Base-by-base conservation (phyloP, 2,329 filamentous ascomycete species). In the Calcarisporium arbuscula region DNA sequence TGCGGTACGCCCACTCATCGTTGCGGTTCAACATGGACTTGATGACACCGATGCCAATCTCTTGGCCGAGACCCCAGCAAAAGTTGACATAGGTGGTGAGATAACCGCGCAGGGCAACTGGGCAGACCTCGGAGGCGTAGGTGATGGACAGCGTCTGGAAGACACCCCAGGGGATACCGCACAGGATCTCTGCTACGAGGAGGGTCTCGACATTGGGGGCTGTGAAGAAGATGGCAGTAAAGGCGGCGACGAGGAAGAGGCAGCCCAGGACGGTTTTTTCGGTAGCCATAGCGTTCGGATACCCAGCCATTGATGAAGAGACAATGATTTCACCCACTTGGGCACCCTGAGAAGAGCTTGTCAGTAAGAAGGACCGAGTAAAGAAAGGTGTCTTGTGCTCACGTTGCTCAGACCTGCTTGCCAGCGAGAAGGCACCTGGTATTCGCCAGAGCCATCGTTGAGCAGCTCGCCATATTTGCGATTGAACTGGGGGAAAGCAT, bases 11-110 rank as follows among this genome's bases (percentile, higher is more conserved):
- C 77, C 77, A 82, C 54, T 85, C 67, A 46, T 85, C 80, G 5
- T 72, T 54, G 28, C 80, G 72, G 50, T 69, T 60, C 23, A 84
- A 61, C 68, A 85, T 81, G 42, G 72, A 67, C 53, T 77, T 77
- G 49, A 86, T 80, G 39, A 85, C 81, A n/a, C 79, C 81, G 34
- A 83, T 80, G 28, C 77, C 81, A 35, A 86, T 80, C 38, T 81
- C 66, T 56, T 87, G 82, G 14, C 82, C 82, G n/a, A 85, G 62
- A 21, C 79, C 82, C 80, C 81, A 86, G 67, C 82, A 85, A 50
- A 82, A 80, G 61, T 85, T 85, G 59, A 85, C 77, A 43, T 85
- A 86, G 6, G 81, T 85, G 1, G 81, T 85, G 43, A 83, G 60
- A 50, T 82, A 82, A 35, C 80, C 80, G 41, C 82, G 75, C 34